Evolutionary conservation across 768 basidiomycete genomes (phyloP), one percentile per base, ranked within the genome.

Genomic region (Lentinula edodes): DNA sequence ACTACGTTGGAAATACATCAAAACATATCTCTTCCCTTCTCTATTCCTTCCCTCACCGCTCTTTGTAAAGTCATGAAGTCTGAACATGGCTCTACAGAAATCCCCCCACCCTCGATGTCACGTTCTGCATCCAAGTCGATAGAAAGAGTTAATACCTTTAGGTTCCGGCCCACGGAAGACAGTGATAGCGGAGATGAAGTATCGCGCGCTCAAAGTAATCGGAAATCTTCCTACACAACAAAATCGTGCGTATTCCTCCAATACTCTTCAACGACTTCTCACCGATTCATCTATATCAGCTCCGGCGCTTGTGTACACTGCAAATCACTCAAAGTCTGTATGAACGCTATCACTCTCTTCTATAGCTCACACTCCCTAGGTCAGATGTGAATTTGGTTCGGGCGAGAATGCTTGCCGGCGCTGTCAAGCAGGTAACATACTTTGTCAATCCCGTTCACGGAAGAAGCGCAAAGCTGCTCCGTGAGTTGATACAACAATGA

Each of bases 401-500:
- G 81, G 80, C n/a, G 75, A 81, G 66, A 70, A 65, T 16, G 72
- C 71, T 15, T 86, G 84, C 65, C 75, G 77, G 52, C 72, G 83
- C 23, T 86, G 84, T 62, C 78, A 75, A 58, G 70, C 72, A 34
- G 79, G 79, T 46, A 76, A 78, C 55, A 74, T 81, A 57, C 69
- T 75, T 58, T 86, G 84, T 62, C 68, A 76, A 32, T 69, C 80
- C 5, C 76, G 81, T 43, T 73, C 68, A 48, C 76, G 84, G 59
- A 86, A 86, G 72, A 84, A 83, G 67, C 78, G 84, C 42, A 82
- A 83, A 68, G 72, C 80, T 60, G 83, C 83, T 50, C 82, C 81
- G 83, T 83, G 71, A 59, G 82, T 69, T 6, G 41, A 32, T 7
- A n/a, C 34, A 23, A 28, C 45, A 20, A 18, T 35, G 28, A 4